A percentile compares a stretch with the other conserved stretches of the same genome.
These are phyloP conservation scores for Suillus variegatus DNA, from an alignment of 768 basidiomycete genomes.

Conservation along the genomic window DNA sequence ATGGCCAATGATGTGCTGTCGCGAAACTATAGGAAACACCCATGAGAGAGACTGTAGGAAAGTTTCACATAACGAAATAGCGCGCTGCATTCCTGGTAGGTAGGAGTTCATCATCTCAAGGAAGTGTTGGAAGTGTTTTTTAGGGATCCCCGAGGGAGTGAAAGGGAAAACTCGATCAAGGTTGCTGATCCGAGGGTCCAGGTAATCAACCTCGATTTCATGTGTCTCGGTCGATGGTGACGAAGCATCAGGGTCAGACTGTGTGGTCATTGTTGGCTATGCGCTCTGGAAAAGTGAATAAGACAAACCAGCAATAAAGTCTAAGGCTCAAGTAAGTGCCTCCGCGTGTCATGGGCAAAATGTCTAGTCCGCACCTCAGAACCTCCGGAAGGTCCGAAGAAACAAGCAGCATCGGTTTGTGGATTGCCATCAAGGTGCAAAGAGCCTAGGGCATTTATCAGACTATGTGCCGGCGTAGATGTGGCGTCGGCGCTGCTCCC, in stretches of 20 bases:
- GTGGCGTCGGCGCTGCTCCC: conserved; percentile 21
- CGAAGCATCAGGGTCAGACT: conserved; percentile 16
- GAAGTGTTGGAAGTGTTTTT: conserved; percentile 35
- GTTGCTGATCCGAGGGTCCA: conserved; percentile 44
- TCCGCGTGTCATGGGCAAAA: not conserved
- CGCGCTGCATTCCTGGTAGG: conserved; percentile 44
- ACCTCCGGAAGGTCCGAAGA: conserved; percentile 50
- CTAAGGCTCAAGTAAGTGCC: conserved; percentile 25
- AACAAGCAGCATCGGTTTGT: conserved; percentile 24
- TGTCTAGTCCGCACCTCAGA: conserved; percentile 43
- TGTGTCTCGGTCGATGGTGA: conserved; percentile 20
- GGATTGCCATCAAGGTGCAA: conserved; percentile 43
- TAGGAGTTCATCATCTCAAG: conserved; percentile 45
- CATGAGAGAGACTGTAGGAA: conserved; percentile 51
- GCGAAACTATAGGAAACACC: conserved; percentile 52
- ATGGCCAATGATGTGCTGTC: conserved; percentile 44
- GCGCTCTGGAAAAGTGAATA: not conserved
- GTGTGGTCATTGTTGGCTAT: not conserved
- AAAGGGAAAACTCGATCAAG: conserved; percentile 50
- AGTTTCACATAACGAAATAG: conserved; percentile 44
- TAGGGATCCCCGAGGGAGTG: conserved; percentile 37
- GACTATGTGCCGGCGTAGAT: conserved; percentile 16
- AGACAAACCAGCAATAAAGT: conserved; percentile 43
- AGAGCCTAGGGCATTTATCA: conserved; percentile 42
- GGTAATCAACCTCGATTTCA: conserved; percentile 46